Conservation (phyloP, 805 yeast species). For the Nakazawaea siamensis region DNA sequence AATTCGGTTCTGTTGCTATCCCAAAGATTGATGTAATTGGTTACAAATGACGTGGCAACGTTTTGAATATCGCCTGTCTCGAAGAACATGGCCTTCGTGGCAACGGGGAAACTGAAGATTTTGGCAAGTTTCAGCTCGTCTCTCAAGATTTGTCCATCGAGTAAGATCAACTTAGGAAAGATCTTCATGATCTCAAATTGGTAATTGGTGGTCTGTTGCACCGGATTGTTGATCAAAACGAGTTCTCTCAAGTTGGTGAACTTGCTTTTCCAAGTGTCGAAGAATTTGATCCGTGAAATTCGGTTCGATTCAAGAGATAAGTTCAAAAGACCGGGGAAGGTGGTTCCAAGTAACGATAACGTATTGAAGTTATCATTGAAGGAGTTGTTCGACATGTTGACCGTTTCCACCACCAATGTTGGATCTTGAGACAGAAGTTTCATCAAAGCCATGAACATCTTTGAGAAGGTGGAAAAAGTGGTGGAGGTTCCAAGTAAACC, state of each 20-base stretch:
- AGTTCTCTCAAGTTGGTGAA: constrained; percentile 68
- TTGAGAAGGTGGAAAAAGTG: constrained; percentile 54
- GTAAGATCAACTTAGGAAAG: constrained; percentile 73
- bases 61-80: constrained; percentile 66
- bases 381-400: constrained; percentile 61
- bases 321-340: constrained; percentile 72
- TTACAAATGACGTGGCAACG: constrained; percentile 67
- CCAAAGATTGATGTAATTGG: constrained; percentile 74
- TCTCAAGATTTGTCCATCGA: constrained; percentile 74
- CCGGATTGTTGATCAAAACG: constrained; percentile 72
- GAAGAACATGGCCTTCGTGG: constrained; percentile 62
- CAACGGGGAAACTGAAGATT: constrained; percentile 49
- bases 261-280: constrained; percentile 75
- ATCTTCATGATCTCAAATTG: constrained; percentile 54
- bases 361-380: constrained; percentile 50
- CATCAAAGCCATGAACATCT: constrained; percentile 86
- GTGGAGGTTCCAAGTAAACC: constrained; percentile 45
- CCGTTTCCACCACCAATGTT: constrained; percentile 50
- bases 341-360: constrained; percentile 56
- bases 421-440: constrained; percentile 54
- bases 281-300: constrained; percentile 44
- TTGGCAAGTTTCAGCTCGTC: constrained; percentile 53
- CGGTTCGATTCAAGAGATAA: constrained; percentile 74
- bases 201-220: constrained; percentile 35
- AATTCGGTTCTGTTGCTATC: constrained; percentile 70